Evolutionary conservation across 2,329 filamentous ascomycete species (phyloP).

Genomic region (Leptographium wingfieldii): DNA sequence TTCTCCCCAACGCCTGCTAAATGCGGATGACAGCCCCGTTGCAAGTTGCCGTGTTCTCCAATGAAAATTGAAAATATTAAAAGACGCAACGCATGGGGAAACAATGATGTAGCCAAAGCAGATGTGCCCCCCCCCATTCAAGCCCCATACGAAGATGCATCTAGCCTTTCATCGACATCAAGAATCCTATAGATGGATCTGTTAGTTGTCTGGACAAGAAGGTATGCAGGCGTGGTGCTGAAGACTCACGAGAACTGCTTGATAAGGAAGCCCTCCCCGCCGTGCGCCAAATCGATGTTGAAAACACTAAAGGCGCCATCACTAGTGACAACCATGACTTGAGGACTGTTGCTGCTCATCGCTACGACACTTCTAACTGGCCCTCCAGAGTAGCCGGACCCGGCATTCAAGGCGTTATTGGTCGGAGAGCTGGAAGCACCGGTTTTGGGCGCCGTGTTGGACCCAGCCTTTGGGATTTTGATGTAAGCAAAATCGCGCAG

Average conservation of each 20-base stretch:
- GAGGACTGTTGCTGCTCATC: constrained; percentile 86
- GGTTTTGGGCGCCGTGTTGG: constrained; percentile 15
- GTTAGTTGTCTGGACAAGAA: constrained; percentile 1
- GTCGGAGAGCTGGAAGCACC: neutral
- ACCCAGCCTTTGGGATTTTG: constrained; percentile 59
- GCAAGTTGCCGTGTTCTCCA: neutral
- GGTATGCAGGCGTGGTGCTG: neutral
- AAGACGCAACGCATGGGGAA: neutral
- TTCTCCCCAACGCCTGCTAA: neutral
- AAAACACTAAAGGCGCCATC: constrained; percentile 94
- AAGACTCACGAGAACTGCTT: constrained; percentile 80
- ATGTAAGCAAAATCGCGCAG: constrained; percentile 92
- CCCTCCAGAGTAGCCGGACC: constrained; percentile 18
- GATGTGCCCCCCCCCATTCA: neutral
- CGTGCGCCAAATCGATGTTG: constrained; percentile 86
- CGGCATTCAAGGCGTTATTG: constrained; percentile 10
- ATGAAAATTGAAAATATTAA: neutral
- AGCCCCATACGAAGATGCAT: constrained; percentile 29
- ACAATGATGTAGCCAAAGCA: neutral
- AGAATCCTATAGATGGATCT: constrained; percentile 29
- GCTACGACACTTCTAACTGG: constrained; percentile 85
- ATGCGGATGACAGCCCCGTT: neutral
- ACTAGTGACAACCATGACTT: constrained; percentile 96
- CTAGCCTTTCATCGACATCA: constrained; percentile 41
- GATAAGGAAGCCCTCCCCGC: constrained; percentile 80